Base-by-base conservation (phyloP, 805 yeast species). In the Metschnikowia baotianmanensis region DNA sequence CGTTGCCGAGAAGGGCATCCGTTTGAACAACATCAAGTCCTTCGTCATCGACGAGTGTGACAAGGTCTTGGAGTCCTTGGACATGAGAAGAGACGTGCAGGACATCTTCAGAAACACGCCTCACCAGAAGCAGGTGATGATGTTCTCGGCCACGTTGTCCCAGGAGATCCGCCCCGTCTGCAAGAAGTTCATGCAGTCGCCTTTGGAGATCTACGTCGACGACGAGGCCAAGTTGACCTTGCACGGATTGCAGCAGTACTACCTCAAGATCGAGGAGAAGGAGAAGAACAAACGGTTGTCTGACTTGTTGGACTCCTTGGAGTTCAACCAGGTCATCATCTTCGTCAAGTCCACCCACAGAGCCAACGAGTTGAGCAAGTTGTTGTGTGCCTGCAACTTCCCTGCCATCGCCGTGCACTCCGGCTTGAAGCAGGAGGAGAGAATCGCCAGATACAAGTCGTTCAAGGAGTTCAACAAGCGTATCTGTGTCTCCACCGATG, bases 31-130 rank as follows among this genome's bases (percentile, higher is more conserved):
- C 63, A 86, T 91, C 59, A 91, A 91, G 78, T 84, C 89, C 51
- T 93, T 91, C 58, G 96, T 93, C 50, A 81, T 91, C 59, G 99
- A 91, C 65, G 99, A 91, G 76, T 93, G 98, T 82, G 99, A 91
- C 74, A 89, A 90, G 72, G 98, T 91, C 42, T 78, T 91, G 66
- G 98, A 93, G 73, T 73, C 81, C 41, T 59, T 83, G 58, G 95
- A 85, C 58, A 91, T 91, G 99, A 86, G 99, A 77, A 83, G 96
- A 67, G 99, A 91, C 62, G 96, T 91, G 45, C 99, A 91, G 76
- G 98, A 91, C 63, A 86, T 93, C 51, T 91, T 93, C 82, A 83
- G 96, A 68, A 86, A 86, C 47, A 91, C 99, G 38, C 99, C 99
- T 52, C 95, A 86, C 70, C 96, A 91, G 66, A 91, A 91, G 71